Percentiles rank a stretch among this genome's conserved stretches.
phyloP scores from a whole-genome alignment of 768 basidiomycete genomes.

The Lentinula edodes region DNA sequence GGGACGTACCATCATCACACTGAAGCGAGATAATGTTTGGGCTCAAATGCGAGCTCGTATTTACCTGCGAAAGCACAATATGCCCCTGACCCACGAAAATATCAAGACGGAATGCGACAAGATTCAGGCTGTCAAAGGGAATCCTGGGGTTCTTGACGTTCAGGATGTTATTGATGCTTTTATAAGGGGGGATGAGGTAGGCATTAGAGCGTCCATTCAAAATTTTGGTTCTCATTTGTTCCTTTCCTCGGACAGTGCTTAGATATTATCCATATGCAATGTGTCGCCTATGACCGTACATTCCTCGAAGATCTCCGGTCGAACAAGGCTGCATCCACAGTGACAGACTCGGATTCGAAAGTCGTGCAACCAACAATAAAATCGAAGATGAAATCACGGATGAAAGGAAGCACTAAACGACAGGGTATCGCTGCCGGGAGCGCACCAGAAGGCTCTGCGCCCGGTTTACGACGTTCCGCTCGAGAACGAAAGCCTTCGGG shows the following conservation, averaged over 20 bases:
- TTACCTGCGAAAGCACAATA: not conserved
- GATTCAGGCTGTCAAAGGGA: not conserved
- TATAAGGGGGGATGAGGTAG: not conserved
- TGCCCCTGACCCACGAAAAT: not conserved
- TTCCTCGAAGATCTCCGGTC: not conserved
- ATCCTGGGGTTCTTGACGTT: not conserved
- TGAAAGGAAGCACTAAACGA: not conserved
- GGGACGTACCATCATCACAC: not conserved
- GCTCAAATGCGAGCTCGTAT: not conserved
- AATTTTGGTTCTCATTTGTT: not conserved
- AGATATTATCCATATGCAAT: not conserved
- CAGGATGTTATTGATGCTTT: slow-evolving; percentile 2
- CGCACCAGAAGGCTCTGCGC: not conserved
- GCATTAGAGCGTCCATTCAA: not conserved
- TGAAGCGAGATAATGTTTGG: not conserved
- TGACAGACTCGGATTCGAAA: too few species aligned
- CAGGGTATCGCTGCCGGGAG: not conserved
- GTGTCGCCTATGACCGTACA: not conserved
- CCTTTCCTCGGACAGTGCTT: not conserved
- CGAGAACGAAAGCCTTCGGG: not conserved
- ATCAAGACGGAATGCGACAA: not conserved
- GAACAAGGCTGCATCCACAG: not conserved
- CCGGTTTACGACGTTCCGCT: not conserved
- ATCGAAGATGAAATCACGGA: not conserved
- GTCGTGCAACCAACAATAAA: not conserved